Conservation (phyloP, 108 stramenopile species). For the Pseudonitzschia pungens region DNA sequence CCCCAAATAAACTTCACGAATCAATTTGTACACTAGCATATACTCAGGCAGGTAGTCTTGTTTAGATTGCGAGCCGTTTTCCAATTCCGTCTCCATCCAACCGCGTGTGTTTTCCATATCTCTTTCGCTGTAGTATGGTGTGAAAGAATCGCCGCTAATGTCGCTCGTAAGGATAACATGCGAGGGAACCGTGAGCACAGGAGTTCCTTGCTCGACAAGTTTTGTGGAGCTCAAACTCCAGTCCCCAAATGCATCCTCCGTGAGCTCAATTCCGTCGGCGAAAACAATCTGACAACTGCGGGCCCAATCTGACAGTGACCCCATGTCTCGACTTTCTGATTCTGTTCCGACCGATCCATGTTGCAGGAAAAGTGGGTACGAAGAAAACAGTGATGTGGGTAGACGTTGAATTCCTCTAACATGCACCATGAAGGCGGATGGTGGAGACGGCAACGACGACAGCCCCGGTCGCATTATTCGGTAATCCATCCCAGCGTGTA, state of each 20-base stretch:
- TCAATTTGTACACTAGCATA: constrained; percentile 46
- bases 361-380: background rate
- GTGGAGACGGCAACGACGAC: background rate
- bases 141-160: constrained; percentile 6
- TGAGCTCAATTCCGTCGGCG: constrained; percentile 21
- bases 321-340: constrained; percentile 17
- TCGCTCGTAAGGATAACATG: constrained; percentile 24
- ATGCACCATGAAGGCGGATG: background rate
- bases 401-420: background rate
- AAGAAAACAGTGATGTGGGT: background rate
- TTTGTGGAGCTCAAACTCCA: constrained; percentile 27
- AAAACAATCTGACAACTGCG: constrained; percentile 18
- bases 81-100: constrained; percentile 8
- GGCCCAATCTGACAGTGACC: constrained; percentile 24
- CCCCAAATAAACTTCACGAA: constrained; percentile 47
- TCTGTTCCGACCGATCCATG: background rate
- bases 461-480: background rate
- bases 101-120: background rate
- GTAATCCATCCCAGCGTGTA: background rate
- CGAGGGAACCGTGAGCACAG: constrained; percentile 26
- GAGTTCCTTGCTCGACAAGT: constrained; percentile 9
- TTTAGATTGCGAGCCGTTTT: background rate
- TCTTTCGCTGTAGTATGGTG: constrained; percentile 7
- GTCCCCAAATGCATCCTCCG: constrained; percentile 21
- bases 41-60: constrained; percentile 34